Base-by-base conservation (phyloP, 805 yeast genomes). In the Kluyveromyces lactis region DNA sequence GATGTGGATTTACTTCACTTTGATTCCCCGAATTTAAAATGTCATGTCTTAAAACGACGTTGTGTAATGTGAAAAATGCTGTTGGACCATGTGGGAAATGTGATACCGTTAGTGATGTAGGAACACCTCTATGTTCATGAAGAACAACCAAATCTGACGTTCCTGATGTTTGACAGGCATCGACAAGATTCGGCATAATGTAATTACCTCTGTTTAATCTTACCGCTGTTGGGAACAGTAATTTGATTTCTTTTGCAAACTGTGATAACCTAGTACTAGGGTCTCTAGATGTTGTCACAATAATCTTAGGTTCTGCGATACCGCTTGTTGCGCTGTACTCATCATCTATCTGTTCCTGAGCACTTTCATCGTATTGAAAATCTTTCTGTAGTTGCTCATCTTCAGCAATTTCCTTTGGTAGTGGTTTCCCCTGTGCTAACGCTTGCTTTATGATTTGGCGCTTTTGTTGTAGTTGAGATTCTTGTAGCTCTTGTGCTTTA, bases 11-110 rank as follows among this genome's bases (percentile, higher is more conserved):
- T 1, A 84, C 86, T 63, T 92, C 97, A 42, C 90, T 78, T 48
- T 84, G 85, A 53, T 84, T 87, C 12, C 97, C 97, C 23, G 82
- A 72, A 52, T 86, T 77, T 19, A 81, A 68, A 33, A 92, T 73
- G 64, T 92, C 99, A 61, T 92, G 99, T 61, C 97, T 80, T 42
- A 92, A 68, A 18, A 86, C 87, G 39, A 92, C 97, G 55, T 92
- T 92, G 63, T 92, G 97, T 42, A 92, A 67, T 9, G 97, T 85
- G 69, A 92, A 92, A 33, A 84, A 81, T 26, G 92, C 94, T 2
- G 97, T 84, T 15, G 98, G 99, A 0, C 99, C 99, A 58, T 92
- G 95, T 3, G 98, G 99, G 60, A 92, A 84, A 68, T 92, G 99
- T 26, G 92, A 81, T 19, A 92, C 67, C 1, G 97, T 90, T 43